These are phyloP conservation scores for Mycena vulgaris DNA, from an alignment of 768 basidiomycete species.

Conservation along the genomic window DNA sequence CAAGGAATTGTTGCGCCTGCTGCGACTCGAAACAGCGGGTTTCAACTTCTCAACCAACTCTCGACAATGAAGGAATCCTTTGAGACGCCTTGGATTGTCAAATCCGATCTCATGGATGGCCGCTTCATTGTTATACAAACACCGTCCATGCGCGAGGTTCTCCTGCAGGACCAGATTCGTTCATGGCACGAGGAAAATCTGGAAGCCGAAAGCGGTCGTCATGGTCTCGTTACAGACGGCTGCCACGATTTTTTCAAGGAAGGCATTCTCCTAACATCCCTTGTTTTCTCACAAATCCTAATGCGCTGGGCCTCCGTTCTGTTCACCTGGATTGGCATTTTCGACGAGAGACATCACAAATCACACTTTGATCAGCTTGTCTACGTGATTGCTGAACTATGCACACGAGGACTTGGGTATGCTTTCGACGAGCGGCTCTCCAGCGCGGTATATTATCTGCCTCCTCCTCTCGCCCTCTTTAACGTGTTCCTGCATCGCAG, in stretches of 20 bases:
- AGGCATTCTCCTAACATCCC: slow-evolving; percentile 16
- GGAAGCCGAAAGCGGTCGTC: slow-evolving; percentile 14
- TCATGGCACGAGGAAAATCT: slow-evolving; percentile 17
- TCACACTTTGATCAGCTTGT: slow-evolving; percentile 27
- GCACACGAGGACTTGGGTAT: too few relatives aligned
- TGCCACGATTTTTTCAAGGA: slow-evolving; percentile 24
- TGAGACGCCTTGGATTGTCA: slow-evolving; percentile 19
- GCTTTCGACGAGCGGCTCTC: too few relatives aligned
- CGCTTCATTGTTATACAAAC: slow-evolving; percentile 26
- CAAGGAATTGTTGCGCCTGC: slow-evolving; percentile 8
- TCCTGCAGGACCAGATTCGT: slow-evolving; percentile 6
- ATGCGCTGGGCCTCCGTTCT: slow-evolving; percentile 22
- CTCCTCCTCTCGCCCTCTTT: too few relatives aligned
- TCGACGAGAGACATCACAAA: slow-evolving; percentile 22
- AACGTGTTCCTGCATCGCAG: too few relatives aligned
- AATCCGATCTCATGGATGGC: too few relatives aligned
- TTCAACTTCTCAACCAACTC: background rate
- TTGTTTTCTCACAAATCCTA: slow-evolving; percentile 13
- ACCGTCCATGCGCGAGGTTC: slow-evolving; percentile 14
- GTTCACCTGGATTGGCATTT: slow-evolving; percentile 24
- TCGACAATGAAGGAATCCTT: background rate
- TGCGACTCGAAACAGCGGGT: slow-evolving; percentile 7
- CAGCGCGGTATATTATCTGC: too few relatives aligned
- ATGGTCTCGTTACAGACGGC: slow-evolving; percentile 24
- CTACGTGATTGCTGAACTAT: slow-evolving; percentile 2